Percentiles rank a stretch among this genome's conserved stretches.
Evolutionary conservation across 139 green algal genomes (phyloP).

Genomic region (Mychonastes homosphaera): DNA sequence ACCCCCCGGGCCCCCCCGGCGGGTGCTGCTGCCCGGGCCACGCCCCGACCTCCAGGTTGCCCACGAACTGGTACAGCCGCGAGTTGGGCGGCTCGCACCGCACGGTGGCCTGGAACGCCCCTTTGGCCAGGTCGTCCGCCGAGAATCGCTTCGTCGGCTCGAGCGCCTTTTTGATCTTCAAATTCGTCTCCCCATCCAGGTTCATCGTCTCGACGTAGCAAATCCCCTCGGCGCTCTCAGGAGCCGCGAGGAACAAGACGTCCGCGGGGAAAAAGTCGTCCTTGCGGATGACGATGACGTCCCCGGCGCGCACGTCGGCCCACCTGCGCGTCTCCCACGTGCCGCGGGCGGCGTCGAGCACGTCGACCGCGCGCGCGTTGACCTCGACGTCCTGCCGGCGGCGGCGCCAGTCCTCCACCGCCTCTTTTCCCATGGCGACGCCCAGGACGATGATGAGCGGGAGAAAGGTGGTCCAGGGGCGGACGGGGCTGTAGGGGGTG

Average conservation of each 20-base stretch:
- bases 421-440: slow-evolving; percentile 65
- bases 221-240: slow-evolving; percentile 52
- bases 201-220: slow-evolving; percentile 88
- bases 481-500: slow-evolving; percentile 45
- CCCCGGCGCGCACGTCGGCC: slow-evolving; percentile 49
- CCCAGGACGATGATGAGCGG: slow-evolving; percentile 62
- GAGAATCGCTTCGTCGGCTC: slow-evolving; percentile 48
- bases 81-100: slow-evolving; percentile 78
- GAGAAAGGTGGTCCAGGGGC: slow-evolving; percentile 42
- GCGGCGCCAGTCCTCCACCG: slow-evolving; percentile 64
- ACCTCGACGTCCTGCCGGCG: slow-evolving; percentile 55
- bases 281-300: slow-evolving; percentile 49
- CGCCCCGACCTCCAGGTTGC: slow-evolving; percentile 43
- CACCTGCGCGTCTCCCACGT: slow-evolving; percentile 30
- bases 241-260: slow-evolving; percentile 64
- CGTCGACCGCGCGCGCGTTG: slow-evolving; percentile 54
- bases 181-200: slow-evolving; percentile 88
- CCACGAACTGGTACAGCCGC: slow-evolving; percentile 76
- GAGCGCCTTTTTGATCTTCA: slow-evolving; percentile 76
- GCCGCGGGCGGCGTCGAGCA: slow-evolving; percentile 21
- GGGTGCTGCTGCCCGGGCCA: not conserved
- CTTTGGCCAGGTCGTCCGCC: slow-evolving; percentile 33
- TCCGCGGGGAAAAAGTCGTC: slow-evolving; percentile 75
- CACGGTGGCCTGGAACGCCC: slow-evolving; percentile 36
- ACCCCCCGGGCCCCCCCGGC: no score